These are phyloP conservation scores for Tetrahymena thermophila DNA, from an alignment of 73 alveolate genomes.

Conservation along the genomic window DNA sequence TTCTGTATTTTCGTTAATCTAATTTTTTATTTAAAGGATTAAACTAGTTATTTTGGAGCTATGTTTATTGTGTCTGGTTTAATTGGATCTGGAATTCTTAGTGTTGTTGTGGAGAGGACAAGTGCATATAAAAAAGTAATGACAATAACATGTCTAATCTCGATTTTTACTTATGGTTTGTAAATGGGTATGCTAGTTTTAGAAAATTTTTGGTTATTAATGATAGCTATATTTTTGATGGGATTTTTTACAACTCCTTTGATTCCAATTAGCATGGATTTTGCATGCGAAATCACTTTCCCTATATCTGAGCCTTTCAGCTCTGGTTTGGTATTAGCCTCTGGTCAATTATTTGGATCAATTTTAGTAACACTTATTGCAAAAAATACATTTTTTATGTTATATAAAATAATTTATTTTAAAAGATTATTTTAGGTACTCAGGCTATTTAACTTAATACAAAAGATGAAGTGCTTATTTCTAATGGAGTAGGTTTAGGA, in stretches of 20 bases:
- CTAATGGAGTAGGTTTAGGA: not conserved
- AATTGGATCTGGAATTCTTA: constrained; percentile 54
- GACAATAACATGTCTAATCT: constrained; percentile 14
- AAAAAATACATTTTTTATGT: not conserved
- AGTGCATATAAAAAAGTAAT: constrained; percentile 37
- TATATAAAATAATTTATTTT: not conserved
- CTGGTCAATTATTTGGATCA: not conserved
- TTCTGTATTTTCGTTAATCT: not conserved
- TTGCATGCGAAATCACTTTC: constrained; percentile 79
- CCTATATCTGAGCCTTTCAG: constrained; percentile 48
- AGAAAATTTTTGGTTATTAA: constrained; percentile 5
- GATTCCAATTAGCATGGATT: constrained; percentile 66
- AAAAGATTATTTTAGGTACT: not conserved
- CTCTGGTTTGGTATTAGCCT: not conserved
- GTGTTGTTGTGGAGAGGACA: constrained; percentile 46
- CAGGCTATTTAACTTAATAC: not conserved
- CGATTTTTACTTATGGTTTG: constrained; percentile 3
- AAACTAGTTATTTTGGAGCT: constrained; percentile 59
- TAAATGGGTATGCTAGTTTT: constrained; percentile 1
- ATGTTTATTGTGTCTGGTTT: constrained; percentile 61
- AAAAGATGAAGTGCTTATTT: not conserved
- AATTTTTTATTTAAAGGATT: not conserved
- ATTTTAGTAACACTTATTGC: not conserved
- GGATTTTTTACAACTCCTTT: constrained; percentile 71
- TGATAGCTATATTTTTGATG: constrained; percentile 46